phyloP scores from a whole-genome alignment of 257 asterid genomes.

The Solanum corneliomulleri region DNA sequence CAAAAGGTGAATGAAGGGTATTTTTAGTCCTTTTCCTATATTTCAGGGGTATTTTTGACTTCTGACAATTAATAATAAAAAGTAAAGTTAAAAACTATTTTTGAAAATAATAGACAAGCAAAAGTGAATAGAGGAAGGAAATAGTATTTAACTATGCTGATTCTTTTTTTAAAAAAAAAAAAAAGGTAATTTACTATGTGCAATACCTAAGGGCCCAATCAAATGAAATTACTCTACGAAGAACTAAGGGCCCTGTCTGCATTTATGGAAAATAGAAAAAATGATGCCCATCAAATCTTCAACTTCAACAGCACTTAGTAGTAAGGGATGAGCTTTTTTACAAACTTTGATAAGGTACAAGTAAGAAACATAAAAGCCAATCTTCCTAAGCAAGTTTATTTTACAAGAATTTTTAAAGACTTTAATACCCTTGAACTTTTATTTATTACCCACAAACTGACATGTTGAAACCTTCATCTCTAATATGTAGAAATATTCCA shows the following conservation, averaged over 20 bases:
- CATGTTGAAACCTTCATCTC: not conserved
- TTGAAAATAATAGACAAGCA: too few relatives aligned
- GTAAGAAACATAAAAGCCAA: not conserved
- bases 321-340: not conserved
- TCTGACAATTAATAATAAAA: too few relatives aligned
- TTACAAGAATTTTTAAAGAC: not conserved
- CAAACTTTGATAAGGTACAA: not conserved
- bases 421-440: not conserved
- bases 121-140: not conserved
- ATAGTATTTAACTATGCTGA: not conserved
- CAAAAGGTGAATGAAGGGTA: not conserved
- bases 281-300: not conserved
- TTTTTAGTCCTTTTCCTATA: not conserved
- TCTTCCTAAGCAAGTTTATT: not conserved
- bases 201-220: not conserved
- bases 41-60: not conserved
- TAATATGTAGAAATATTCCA: not conserved
- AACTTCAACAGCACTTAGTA: not conserved
- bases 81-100: too few relatives aligned
- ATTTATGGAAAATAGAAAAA: not conserved
- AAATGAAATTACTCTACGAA: not conserved
- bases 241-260: not conserved
- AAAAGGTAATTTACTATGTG: not conserved
- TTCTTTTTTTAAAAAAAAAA: too few relatives aligned
- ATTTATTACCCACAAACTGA: not conserved